Conservation (phyloP, 352 stramenopile genomes). For the Phytopythium delawarense region DNA sequence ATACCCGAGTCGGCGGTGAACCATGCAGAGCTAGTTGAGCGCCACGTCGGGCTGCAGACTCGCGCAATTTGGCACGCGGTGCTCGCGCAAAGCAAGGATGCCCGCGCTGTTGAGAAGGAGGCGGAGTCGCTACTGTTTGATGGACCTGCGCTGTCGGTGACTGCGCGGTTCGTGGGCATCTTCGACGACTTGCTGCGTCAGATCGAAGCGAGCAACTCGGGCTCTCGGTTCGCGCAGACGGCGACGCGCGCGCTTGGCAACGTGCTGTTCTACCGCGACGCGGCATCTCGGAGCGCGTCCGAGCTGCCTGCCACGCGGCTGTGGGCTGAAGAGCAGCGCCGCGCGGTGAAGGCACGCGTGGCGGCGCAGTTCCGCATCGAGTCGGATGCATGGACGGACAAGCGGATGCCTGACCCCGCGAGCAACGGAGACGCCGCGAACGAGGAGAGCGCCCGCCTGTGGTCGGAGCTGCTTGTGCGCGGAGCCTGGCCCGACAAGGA, state of each 20-base stretch:
- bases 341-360: constrained; percentile 30
- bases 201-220: constrained; percentile 16
- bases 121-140: constrained; percentile 20
- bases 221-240: constrained; percentile 16
- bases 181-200: constrained; percentile 30
- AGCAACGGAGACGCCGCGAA: constrained; percentile 2
- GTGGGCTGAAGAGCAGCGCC: constrained; percentile 41
- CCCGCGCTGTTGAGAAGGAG: neutral
- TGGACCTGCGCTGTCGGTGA: constrained; percentile 21
- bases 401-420: neutral
- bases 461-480: constrained; percentile 38
- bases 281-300: constrained; percentile 1
- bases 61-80: constrained; percentile 45
- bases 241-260: constrained; percentile 40
- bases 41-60: constrained; percentile 44
- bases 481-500: constrained; percentile 30
- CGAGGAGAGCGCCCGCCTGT: constrained; percentile 13
- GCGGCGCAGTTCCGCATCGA: constrained; percentile 28
- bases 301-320: constrained; percentile 8
- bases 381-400: neutral
- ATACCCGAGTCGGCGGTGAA: neutral
- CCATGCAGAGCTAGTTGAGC: neutral
- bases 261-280: constrained; percentile 23
- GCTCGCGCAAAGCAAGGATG: constrained; percentile 12
- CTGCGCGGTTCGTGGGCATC: constrained; percentile 22